These are phyloP conservation scores for Hymenoscyphus linearis DNA, from an alignment of 2,329 filamentous ascomycete species.

Conservation along the genomic window DNA sequence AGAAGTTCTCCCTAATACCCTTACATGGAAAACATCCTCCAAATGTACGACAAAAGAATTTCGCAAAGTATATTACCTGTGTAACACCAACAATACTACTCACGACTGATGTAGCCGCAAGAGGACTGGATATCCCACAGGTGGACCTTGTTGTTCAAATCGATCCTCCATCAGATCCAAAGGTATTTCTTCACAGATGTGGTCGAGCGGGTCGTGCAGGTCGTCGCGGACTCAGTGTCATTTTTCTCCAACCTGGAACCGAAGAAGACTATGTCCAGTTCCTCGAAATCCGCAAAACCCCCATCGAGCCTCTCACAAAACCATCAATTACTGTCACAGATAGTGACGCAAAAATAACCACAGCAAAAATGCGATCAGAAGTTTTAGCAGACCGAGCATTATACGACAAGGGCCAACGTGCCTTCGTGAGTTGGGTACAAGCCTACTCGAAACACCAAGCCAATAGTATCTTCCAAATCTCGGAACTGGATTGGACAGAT, in stretches of 20 bases:
- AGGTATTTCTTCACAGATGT: slow-evolving; percentile 90
- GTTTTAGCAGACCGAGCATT: slow-evolving; percentile 46
- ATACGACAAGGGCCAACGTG: slow-evolving; percentile 84
- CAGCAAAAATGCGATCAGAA: slow-evolving; percentile 55
- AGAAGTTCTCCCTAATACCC: slow-evolving; percentile 65
- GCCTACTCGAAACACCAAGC: slow-evolving; percentile 90
- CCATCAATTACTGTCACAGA: slow-evolving; percentile 54
- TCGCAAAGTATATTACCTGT: slow-evolving; percentile 70
- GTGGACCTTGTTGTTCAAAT: slow-evolving; percentile 89
- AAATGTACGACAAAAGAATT: slow-evolving; percentile 84
- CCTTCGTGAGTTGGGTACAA: slow-evolving; percentile 89
- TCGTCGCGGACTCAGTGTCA: slow-evolving; percentile 75
- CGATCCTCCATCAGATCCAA: slow-evolving; percentile 80
- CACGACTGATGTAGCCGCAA: slow-evolving; percentile 87
- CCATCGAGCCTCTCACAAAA: slow-evolving; percentile 58
- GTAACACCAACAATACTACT: slow-evolving; percentile 74
- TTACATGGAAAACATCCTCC: slow-evolving; percentile 90
- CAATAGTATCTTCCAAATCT: slow-evolving; percentile 79
- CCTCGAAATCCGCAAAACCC: slow-evolving; percentile 80
- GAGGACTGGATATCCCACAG: slow-evolving; percentile 85
- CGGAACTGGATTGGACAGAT: slow-evolving; percentile 79
- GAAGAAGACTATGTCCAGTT: slow-evolving; percentile 92
- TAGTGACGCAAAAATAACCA: slow-evolving; percentile 53
- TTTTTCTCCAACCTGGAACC: slow-evolving; percentile 76
- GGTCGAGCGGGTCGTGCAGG: slow-evolving; percentile 88